phyloP scores from a whole-genome alignment of 805 yeast genomes.

The Nakazawaea ishiwadae region DNA sequence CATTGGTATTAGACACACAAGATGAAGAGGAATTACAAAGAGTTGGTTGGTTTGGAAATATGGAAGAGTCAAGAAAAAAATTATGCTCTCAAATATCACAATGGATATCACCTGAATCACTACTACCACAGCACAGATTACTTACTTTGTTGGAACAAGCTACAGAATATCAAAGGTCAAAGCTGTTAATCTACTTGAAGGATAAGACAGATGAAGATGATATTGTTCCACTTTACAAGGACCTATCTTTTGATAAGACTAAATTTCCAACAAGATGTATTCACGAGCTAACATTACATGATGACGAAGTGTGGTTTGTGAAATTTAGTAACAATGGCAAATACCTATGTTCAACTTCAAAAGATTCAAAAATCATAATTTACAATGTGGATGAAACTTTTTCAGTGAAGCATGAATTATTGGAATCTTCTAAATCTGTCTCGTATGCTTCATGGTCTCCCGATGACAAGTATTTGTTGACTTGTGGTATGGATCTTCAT shows the following conservation, averaged over 20 bases:
- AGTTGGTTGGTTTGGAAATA: constrained; percentile 27
- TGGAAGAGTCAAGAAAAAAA: constrained; percentile 30
- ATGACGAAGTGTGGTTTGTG: constrained; percentile 80
- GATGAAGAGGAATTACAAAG: constrained; percentile 22
- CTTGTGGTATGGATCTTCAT: constrained; percentile 68
- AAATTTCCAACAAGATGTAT: constrained; percentile 45
- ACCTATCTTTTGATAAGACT: constrained; percentile 12
- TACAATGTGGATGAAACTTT: constrained; percentile 57
- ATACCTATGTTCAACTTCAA: constrained; percentile 71
- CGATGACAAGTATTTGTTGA: constrained; percentile 58
- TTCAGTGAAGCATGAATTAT: constrained; percentile 30
- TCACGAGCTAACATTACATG: constrained; percentile 46
- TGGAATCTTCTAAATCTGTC: constrained; percentile 48
- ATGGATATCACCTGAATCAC: constrained; percentile 45
- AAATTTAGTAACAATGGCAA: constrained; percentile 75
- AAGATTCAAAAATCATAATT: constrained; percentile 58
- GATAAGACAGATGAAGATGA: constrained; percentile 20
- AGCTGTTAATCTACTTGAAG: constrained; percentile 29
- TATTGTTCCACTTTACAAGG: constrained; percentile 19
- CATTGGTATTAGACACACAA: constrained; percentile 21
- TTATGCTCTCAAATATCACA: constrained; percentile 38
- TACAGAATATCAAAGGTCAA: constrained; percentile 36
- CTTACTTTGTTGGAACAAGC: constrained; percentile 49
- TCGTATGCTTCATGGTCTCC: constrained; percentile 74
- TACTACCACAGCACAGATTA: constrained; percentile 50